Percentiles rank a stretch among this genome's conserved stretches.
These are phyloP conservation scores for Tulasnella sp. DNA, from an alignment of 768 basidiomycete species.

Conservation along the genomic window DNA sequence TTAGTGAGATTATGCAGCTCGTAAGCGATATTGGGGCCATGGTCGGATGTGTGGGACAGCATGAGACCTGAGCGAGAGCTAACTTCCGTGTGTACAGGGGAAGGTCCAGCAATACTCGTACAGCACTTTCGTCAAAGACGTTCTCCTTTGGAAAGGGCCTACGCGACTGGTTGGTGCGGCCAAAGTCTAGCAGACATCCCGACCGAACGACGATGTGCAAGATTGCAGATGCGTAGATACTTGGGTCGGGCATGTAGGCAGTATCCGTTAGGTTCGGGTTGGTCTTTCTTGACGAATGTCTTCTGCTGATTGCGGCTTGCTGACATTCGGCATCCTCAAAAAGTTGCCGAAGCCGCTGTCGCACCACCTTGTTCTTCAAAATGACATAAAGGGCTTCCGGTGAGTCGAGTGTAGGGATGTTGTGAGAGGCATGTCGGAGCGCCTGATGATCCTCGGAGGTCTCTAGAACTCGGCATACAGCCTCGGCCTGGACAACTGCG, in stretches of 20 bases:
- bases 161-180: no score
- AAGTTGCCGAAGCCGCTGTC: neutral
- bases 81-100: no score
- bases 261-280: neutral
- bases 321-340: conserved; percentile 8
- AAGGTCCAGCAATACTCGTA: no score
- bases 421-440: neutral
- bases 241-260: neutral
- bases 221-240: neutral
- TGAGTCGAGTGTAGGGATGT: conserved; percentile 4
- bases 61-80: no score
- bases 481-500: neutral
- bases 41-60: no score
- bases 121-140: no score
- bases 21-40: no score
- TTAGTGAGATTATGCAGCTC: no score
- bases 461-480: neutral
- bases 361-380: neutral
- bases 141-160: no score
- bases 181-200: neutral
- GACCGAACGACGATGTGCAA: neutral
- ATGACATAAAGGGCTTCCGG: conserved; percentile 5
- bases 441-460: conserved; percentile 1
- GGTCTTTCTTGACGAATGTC: neutral
- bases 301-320: neutral